A percentile compares a stretch with the other conserved stretches of the same genome.
Evolutionary conservation across 2,329 filamentous ascomycete species (phyloP).

Genomic region (Bimuria novae-zelandiae): DNA sequence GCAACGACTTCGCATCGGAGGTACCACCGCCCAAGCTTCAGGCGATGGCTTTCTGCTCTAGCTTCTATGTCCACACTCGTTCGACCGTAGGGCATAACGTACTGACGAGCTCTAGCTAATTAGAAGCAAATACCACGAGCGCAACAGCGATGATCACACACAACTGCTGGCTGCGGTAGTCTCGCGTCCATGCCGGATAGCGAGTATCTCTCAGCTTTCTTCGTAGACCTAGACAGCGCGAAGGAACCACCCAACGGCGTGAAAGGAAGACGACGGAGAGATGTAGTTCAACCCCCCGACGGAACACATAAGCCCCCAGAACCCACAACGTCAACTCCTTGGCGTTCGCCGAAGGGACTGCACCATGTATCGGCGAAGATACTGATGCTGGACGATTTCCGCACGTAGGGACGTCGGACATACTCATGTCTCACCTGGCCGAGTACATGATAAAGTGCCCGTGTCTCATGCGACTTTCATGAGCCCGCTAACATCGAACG

Average conservation of each 20-base stretch:
- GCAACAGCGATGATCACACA: slow-evolving; percentile 3
- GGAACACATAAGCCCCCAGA: slow-evolving; percentile 3
- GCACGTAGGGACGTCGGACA: slow-evolving; percentile 21
- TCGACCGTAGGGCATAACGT: slow-evolving; percentile 42
- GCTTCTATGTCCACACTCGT: slow-evolving; percentile 51
- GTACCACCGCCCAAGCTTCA: slow-evolving; percentile 32
- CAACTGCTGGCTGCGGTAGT: not conserved
- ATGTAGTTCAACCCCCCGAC: slow-evolving; percentile 1
- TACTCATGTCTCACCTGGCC: slow-evolving; percentile 8
- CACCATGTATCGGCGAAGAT: slow-evolving; percentile 7
- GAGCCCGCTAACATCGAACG: not conserved
- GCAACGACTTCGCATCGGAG: slow-evolving; percentile 30
- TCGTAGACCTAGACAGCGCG: not conserved
- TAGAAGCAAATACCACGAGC: slow-evolving; percentile 36
- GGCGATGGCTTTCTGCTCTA: slow-evolving; percentile 36
- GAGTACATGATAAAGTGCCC: slow-evolving; percentile 14
- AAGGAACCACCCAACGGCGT: not conserved
- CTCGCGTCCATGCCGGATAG: not conserved
- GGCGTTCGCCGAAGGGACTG: not conserved
- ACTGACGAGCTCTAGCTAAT: slow-evolving; percentile 50
- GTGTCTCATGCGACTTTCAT: not conserved
- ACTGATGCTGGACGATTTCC: slow-evolving; percentile 10
- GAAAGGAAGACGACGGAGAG: not conserved
- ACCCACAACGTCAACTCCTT: slow-evolving; percentile 5
- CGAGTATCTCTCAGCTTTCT: not conserved